Conservation (phyloP, 2,329 filamentous ascomycete genomes). For the Stachybotrys chlorohalonatus region DNA sequence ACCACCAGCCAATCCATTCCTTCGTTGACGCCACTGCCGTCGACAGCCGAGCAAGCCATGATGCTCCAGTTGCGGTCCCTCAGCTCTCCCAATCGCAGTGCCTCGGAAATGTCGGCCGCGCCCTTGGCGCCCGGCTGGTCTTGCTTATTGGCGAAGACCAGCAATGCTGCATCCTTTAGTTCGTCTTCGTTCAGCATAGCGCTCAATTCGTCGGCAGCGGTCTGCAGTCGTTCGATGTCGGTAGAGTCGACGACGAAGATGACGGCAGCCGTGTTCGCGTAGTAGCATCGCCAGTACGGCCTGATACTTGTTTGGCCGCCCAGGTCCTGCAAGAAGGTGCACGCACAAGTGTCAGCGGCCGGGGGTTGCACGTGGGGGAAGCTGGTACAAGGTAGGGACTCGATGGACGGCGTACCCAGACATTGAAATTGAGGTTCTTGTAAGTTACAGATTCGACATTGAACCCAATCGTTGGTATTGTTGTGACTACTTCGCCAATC, state of each 20-base stretch:
- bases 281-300: slow-evolving; percentile 99
- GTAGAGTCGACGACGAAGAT: slow-evolving; percentile 98
- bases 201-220: slow-evolving; percentile 82
- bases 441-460: slow-evolving; percentile 99
- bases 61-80: slow-evolving; percentile 99
- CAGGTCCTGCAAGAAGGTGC: slow-evolving; percentile 53
- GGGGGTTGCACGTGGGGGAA: not conserved
- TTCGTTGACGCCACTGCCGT: slow-evolving; percentile 88
- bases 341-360: not conserved
- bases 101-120: slow-evolving; percentile 93
- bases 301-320: slow-evolving; percentile 98
- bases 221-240: slow-evolving; percentile 90
- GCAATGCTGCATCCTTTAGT: slow-evolving; percentile 78
- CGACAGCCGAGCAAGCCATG: slow-evolving; percentile 92
- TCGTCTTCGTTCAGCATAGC: slow-evolving; percentile 98
- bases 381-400: not conserved
- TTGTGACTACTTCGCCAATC: slow-evolving; percentile 98
- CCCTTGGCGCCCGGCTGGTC: slow-evolving; percentile 96
- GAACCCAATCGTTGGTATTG: slow-evolving; percentile 98
- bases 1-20: slow-evolving; percentile 99
- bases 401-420: slow-evolving; percentile 63
- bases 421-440: slow-evolving; percentile 97
- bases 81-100: slow-evolving; percentile 78
- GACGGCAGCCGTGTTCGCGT: slow-evolving; percentile 94
- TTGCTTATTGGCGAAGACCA: slow-evolving; percentile 99